Evolutionary conservation across 495 filamentous ascomycete genomes (phyloP).

Genomic region (Apiosordaria backusii): DNA sequence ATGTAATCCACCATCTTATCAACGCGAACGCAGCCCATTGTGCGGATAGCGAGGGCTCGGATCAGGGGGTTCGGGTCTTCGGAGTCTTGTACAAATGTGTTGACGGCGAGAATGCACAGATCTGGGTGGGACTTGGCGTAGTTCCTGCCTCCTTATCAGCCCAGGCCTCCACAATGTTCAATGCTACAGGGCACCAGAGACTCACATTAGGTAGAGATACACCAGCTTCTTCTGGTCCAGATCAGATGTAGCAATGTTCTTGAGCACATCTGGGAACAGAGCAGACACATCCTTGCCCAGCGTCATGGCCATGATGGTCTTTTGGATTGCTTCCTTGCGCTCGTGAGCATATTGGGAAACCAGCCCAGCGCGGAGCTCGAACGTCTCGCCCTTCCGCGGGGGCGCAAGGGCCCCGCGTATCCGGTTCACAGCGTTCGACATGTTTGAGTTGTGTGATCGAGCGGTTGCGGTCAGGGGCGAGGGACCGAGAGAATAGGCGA

Average conservation of each 20-base stretch:
- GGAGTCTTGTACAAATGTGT: conserved; percentile 98
- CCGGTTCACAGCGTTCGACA: conserved; percentile 88
- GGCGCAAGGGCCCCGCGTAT: conserved; percentile 87
- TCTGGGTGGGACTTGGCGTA: conserved; percentile 99
- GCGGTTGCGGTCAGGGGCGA: neutral
- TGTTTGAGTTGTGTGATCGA: conserved; percentile 17
- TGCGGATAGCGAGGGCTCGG: conserved; percentile 89
- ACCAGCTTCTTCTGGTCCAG: conserved; percentile 99
- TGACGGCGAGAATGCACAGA: conserved; percentile 97
- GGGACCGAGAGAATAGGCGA: neutral
- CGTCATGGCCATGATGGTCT: conserved; percentile 99
- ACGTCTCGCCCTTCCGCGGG: conserved; percentile 96
- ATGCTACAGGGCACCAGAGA: neutral
- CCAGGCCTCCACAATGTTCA: neutral
- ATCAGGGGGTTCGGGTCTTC: conserved; percentile 98
- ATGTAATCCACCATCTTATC: conserved; percentile 99
- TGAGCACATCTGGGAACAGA: conserved; percentile 95
- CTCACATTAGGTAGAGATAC: conserved; percentile 95
- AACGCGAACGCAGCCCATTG: conserved; percentile 99
- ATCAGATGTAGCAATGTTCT: conserved; percentile 95
- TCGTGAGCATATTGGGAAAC: conserved; percentile 99
- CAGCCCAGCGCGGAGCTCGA: conserved; percentile 92
- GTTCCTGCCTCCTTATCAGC: conserved; percentile 62
- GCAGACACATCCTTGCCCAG: conserved; percentile 97
- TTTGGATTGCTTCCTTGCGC: conserved; percentile 97